A percentile compares a stretch with the other conserved stretches of the same genome.
These are phyloP conservation scores for Blastobotrys malaysiensis DNA, from an alignment of 1,139 yeast genomes.

Conservation along the genomic window DNA sequence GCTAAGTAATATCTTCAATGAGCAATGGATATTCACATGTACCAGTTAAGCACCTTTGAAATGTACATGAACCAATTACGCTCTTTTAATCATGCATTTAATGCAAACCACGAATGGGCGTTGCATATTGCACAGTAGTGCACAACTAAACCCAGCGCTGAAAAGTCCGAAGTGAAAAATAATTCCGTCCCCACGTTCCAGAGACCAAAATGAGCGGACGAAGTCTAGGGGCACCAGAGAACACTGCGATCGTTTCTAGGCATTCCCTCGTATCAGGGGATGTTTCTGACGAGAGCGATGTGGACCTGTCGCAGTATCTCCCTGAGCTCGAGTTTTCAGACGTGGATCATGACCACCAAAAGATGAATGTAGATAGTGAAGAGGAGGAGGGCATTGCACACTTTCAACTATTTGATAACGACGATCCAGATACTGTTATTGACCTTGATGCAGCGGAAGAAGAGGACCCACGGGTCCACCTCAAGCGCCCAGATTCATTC, in stretches of 20 bases:
- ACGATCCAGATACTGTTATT: conserved; percentile 6
- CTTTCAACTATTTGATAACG: conserved; percentile 11
- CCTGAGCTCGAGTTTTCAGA: conserved; percentile 26
- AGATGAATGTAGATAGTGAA: conserved; percentile 7
- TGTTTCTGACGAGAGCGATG: conserved; percentile 12
- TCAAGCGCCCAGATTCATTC: conserved; percentile 25
- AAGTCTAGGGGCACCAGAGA: conserved; percentile 1
- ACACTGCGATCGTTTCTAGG: background rate
- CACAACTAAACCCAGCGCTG: background rate
- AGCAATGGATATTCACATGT: no score
- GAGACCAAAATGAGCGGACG: conserved; percentile 1
- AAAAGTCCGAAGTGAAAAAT: background rate
- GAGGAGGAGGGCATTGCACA: conserved; percentile 11
- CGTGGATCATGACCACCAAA: conserved; percentile 9
- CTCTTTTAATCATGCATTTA: no score
- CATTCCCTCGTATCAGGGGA: background rate
- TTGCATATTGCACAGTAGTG: background rate
- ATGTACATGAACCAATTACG: no score
- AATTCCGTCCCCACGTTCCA: background rate
- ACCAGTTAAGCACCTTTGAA: no score
- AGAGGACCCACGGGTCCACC: conserved; percentile 10
- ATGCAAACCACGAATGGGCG: background rate
- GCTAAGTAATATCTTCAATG: no score
- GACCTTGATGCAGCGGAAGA: conserved; percentile 7
- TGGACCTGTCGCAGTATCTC: conserved; percentile 8